Evolutionary conservation across 768 basidiomycete species (phyloP), one percentile per base, ranked within the genome.

Genomic region (Kwoniella newhampshirensis): DNA sequence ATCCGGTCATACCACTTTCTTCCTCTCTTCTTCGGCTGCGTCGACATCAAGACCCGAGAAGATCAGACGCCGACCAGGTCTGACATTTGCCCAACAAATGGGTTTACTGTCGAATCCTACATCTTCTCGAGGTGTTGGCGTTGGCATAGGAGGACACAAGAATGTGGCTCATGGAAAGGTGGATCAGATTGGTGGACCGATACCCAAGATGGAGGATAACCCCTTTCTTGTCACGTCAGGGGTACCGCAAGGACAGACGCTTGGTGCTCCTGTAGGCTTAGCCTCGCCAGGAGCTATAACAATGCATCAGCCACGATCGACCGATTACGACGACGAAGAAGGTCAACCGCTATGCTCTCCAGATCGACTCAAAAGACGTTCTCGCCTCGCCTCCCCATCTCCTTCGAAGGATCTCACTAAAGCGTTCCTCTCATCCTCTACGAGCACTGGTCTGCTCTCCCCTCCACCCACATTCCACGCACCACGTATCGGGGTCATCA

Each of bases 61-160:
- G 13, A 59, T 64, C 11, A 44, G 70, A 0, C 57, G 70, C 15
- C 37, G 70, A 46, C 70, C 70, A 12, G 70, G 70, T 6, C 44
- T 72, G 52, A 69, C 70, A 0, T 72, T 72, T 40, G 65, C 64
- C 15, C 67, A 68, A 48, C 70, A 72, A 47, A 72, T 72, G 70
- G 70, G 70, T 6, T 46, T 68, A 21, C 13, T 63, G 28, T 51
- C 47, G 23, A 44, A 39, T 27, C 11, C 62, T 20, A 39, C 57
- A 18, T 41, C 42, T 21, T 30, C 42, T 1, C 35, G 64, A 43
- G 64, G 70, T 8, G 40, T 58, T 18, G 70, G 70, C 8, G 63
- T 67, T 11, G 70, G 70, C 1, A 72, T 72, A 48, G 70, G 67
- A 4, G 69, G 69, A 20, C 43, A 51, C 30, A 64, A 55, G 46